Evolutionary conservation across 1,284 basidiomycete species (phyloP).

Genomic region (Pulveroboletus sp.): DNA sequence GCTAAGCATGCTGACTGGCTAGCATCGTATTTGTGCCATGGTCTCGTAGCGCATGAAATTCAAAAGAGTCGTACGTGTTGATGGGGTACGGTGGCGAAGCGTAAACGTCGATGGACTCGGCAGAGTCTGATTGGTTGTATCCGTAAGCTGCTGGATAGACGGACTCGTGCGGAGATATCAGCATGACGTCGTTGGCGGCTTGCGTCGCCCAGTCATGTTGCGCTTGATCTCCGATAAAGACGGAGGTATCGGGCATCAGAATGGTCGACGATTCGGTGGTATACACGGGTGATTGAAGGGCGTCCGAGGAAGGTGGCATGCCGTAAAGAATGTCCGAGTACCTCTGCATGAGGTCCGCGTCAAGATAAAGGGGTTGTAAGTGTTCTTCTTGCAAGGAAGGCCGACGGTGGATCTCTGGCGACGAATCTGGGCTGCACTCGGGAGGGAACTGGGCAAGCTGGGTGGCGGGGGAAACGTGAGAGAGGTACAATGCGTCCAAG

Average conservation of each 20-base stretch:
- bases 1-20: constrained; percentile 27
- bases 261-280: constrained; percentile 14
- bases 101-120: constrained; percentile 23
- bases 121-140: constrained; percentile 25
- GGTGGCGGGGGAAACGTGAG: constrained; percentile 27
- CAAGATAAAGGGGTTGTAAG: constrained; percentile 28
- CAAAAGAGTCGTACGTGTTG: constrained; percentile 35
- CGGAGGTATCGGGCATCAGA: constrained; percentile 15
- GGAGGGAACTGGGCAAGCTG: constrained; percentile 21
- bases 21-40: constrained; percentile 22
- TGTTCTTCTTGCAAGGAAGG: constrained; percentile 29
- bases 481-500: constrained; percentile 24
- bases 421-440: constrained; percentile 15
- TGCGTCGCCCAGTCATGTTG: constrained; percentile 19
- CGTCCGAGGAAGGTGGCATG: constrained; percentile 2
- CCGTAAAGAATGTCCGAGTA: constrained; percentile 28
- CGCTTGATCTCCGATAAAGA: constrained; percentile 17
- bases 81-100: constrained; percentile 19
- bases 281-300: constrained; percentile 28
- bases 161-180: constrained; percentile 23
- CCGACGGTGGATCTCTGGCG: constrained; percentile 19
- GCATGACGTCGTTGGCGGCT: constrained; percentile 18
- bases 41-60: constrained; percentile 36
- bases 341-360: constrained; percentile 22
- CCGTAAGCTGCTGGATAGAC: constrained; percentile 22